phyloP scores from a whole-genome alignment of 768 basidiomycete species.

The Pleurotus sapidus region DNA sequence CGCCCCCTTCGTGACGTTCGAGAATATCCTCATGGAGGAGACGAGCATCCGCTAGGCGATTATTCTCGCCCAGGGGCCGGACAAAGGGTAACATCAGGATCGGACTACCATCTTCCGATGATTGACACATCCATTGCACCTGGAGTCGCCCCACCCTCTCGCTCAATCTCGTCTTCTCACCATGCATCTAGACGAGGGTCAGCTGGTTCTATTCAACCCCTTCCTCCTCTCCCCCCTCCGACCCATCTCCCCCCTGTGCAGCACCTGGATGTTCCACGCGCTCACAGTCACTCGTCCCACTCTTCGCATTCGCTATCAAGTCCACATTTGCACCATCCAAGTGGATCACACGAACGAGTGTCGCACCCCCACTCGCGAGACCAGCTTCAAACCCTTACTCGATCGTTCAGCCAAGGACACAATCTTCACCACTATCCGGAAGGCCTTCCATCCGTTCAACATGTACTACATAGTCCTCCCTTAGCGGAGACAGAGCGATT shows the following conservation, averaged over 20 bases:
- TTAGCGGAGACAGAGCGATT: constrained; percentile 42
- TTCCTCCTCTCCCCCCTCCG: constrained; percentile 39
- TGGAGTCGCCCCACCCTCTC: constrained; percentile 34
- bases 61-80: constrained; percentile 48
- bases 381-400: constrained; percentile 34
- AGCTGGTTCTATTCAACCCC: constrained; percentile 36
- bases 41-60: constrained; percentile 45
- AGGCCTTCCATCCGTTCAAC: constrained; percentile 37
- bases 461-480: constrained; percentile 48
- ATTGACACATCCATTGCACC: constrained; percentile 50
- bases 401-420: constrained; percentile 32
- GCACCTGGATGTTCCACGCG: constrained; percentile 30
- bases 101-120: constrained; percentile 48
- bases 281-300: constrained; percentile 35
- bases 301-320: constrained; percentile 33
- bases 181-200: constrained; percentile 44
- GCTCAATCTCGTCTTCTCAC: constrained; percentile 27
- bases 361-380: constrained; percentile 51
- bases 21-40: constrained; percentile 36
- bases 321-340: constrained; percentile 39
- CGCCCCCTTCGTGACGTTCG: constrained; percentile 34
- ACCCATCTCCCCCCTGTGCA: constrained; percentile 44
- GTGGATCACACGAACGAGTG: constrained; percentile 41
- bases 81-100: constrained; percentile 40
- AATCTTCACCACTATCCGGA: constrained; percentile 48